Base-by-base conservation (phyloP, 345 rosid genomes). In the Mercurialis annua region DNA sequence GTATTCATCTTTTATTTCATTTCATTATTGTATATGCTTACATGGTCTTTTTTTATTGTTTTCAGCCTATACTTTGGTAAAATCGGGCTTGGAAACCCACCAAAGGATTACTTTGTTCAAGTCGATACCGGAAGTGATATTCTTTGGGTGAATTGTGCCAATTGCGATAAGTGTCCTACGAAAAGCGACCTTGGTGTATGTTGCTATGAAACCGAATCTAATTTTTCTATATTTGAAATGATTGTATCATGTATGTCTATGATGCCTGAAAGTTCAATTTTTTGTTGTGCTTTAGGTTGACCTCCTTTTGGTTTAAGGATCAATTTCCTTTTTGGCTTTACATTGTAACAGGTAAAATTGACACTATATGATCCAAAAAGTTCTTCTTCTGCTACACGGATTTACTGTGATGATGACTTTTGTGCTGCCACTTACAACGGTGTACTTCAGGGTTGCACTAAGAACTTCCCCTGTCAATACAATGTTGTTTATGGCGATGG, bases 81-180 rank as follows among this genome's bases (percentile, higher is more conserved):
- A 75, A 82, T 90, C 72, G 85, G 83, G 54, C 70, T 93, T 1
- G 98, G 97, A 50, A 71, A 73, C 14, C 98, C 98, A 33, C 58
- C 97, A 56, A 80, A 81, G 71, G 94, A 90, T 30, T 87, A 82
- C 67, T 81, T 74, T 40, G 98, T 93, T 44, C 98, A 92, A 82
- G 89, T 92, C 60, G 98, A 92, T 55, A 90, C 97, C 11, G 97
- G 98, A 66, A 92, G 97, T 76, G 98, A 92, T 78, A 78, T 86
- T 74, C 78, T 93, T 6, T 93, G 98, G 98, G 87, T 93, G 49
- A 93, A 90, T 69, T 87, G 97, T 43, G 72, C 43, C 23, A 88
- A 77, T 12, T 93, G 98, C 42, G 57, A 62, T 27, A 87, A 71
- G 56, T 93, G 98, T 73, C 98, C 96, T 10, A 55, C 62, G 4